Conservation (phyloP, 208 protist species). For the Jaenimonas drosophilae region DNA sequence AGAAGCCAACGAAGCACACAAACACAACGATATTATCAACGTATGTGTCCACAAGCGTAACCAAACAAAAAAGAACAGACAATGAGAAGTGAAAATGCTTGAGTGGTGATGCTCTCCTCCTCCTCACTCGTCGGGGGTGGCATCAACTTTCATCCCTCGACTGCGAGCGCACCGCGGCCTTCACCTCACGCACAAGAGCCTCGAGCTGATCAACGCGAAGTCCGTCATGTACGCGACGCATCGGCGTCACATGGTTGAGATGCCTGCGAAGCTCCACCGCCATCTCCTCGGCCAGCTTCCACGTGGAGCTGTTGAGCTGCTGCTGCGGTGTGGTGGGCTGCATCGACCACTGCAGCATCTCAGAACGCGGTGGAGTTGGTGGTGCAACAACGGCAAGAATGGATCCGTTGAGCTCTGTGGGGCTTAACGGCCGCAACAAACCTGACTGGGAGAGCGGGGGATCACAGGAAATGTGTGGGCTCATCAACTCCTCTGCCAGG, state of each 20-base stretch:
- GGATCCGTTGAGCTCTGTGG: no score
- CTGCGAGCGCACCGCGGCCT: constrained; percentile 27
- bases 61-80: constrained; percentile 4
- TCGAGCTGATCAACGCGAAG: constrained; percentile 28
- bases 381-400: no score
- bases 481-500: no score
- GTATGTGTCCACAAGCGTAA: background rate
- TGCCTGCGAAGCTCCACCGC: background rate
- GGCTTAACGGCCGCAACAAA: no score
- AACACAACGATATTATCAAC: background rate
- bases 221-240: constrained; percentile 43
- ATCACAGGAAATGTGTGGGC: no score
- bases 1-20: background rate
- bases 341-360: no score
- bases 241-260: constrained; percentile 28
- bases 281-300: background rate
- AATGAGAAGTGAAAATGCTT: background rate
- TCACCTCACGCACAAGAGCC: constrained; percentile 22
- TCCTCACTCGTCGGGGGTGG: background rate
- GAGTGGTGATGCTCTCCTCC: background rate
- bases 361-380: no score
- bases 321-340: no score
- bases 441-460: no score
- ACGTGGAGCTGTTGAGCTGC: no score
- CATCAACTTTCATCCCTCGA: background rate